Conservation (phyloP, 1,284 basidiomycete genomes). For the Flammula alnicola region DNA sequence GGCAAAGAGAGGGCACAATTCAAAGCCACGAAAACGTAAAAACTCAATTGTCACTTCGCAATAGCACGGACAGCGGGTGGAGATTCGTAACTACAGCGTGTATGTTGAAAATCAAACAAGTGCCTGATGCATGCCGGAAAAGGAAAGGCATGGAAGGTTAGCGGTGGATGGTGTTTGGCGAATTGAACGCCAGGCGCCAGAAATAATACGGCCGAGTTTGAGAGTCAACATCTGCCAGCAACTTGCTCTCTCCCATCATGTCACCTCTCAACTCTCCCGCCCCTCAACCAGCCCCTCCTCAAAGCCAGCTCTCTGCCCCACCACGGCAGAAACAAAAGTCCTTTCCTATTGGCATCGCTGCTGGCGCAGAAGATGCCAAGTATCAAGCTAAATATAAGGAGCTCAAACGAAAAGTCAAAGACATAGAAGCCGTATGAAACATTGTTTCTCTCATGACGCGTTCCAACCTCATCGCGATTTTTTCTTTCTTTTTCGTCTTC, state of each 20-base stretch:
- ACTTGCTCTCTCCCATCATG: slow-evolving; percentile 49
- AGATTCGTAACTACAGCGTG: too few relatives aligned
- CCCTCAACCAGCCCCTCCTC: slow-evolving; percentile 38
- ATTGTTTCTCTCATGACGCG: too few relatives aligned
- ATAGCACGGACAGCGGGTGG: too few relatives aligned
- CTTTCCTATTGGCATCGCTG: slow-evolving; percentile 66
- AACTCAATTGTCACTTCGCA: too few relatives aligned
- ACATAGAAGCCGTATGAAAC: slow-evolving; percentile 84
- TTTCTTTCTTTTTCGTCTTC: slow-evolving; percentile 16
- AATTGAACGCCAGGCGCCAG: slow-evolving; percentile 30
- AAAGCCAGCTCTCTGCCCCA: slow-evolving; percentile 17
- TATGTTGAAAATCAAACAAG: slow-evolving; percentile 8
- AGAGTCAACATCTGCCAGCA: slow-evolving; percentile 37
- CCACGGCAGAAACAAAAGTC: slow-evolving; percentile 61
- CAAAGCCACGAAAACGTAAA: too few relatives aligned
- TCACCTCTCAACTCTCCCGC: slow-evolving; percentile 58
- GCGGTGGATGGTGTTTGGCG: slow-evolving; percentile 32
- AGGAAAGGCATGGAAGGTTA: slow-evolving; percentile 39
- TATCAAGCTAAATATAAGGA: slow-evolving; percentile 92
- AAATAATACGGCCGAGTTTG: slow-evolving; percentile 32
- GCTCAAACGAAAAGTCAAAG: slow-evolving; percentile 86
- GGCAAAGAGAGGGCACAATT: too few relatives aligned
- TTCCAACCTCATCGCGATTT: slow-evolving; percentile 29
- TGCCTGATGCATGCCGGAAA: slow-evolving; percentile 29
- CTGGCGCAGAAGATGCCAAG: slow-evolving; percentile 85